Conservation (phyloP, 1,284 basidiomycete genomes). For the Wolfiporia cocos region DNA sequence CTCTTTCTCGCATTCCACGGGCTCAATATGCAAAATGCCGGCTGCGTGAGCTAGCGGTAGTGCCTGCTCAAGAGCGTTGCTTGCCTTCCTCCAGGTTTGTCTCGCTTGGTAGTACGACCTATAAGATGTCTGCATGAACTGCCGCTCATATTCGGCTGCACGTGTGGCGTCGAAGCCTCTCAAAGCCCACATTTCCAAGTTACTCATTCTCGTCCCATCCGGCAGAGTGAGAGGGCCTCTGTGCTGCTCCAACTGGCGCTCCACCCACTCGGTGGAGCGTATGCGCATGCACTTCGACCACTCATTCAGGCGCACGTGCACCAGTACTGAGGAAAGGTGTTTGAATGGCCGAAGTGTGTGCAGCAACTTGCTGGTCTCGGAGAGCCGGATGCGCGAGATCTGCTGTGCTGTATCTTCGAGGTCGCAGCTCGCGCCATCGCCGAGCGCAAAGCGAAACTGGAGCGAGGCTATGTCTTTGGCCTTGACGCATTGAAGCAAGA, state of each 20-base stretch:
- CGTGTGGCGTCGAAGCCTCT: too few relatives aligned
- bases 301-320: background rate
- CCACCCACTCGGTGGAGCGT: background rate
- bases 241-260: background rate
- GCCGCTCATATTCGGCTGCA: too few relatives aligned
- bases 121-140: too few relatives aligned
- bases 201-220: too few relatives aligned
- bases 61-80: too few relatives aligned
- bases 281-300: background rate
- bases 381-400: background rate
- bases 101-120: too few relatives aligned
- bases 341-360: background rate
- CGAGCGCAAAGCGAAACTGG: background rate
- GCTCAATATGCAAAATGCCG: too few relatives aligned
- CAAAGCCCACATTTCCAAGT: too few relatives aligned
- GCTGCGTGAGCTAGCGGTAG: too few relatives aligned
- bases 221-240: too few relatives aligned
- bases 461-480: background rate
- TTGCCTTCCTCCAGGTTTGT: too few relatives aligned
- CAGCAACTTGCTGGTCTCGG: background rate
- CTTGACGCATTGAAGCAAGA: background rate
- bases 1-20: too few relatives aligned
- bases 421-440: background rate
- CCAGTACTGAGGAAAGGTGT: background rate
- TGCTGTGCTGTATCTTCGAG: background rate